Base-by-base conservation (phyloP, 805 yeast genomes). In the Candida berthetii region DNA sequence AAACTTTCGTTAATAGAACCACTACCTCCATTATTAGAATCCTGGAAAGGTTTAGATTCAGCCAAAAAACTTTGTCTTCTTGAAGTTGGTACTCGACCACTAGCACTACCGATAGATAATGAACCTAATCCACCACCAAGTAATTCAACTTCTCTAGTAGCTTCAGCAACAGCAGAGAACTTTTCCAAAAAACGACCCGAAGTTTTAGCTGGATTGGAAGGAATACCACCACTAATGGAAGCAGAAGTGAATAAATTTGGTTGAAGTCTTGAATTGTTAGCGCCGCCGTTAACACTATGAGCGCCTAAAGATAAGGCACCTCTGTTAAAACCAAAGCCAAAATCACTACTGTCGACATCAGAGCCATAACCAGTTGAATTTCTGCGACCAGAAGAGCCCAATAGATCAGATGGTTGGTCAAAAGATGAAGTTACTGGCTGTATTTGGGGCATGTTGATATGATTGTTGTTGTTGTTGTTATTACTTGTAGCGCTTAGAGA, bases 91-190 rank as follows among this genome's bases (percentile, higher is more conserved):
- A 60, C 55, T 41, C 67, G 60, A n/a, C 57, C 57, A 36, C 59
- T 54, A 45, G 47, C 59, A 16, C 47, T 51, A 22, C 58, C 59
- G 32, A 67, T 50, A 9, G 68, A 58, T 22, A 68, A 41, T 7
- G 67, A 57, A n/a, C 71, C 69, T 41, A 76, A 53, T 11, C 70
- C 72, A 40, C 66, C 65, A 37, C 65, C 64, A 17, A 72, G 54
- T 13, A 71, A 49, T 49, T 80, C 86, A 36, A 80, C 67, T 48
- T 81, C 88, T 51, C 83, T 67, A 0, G 88, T 81, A 37, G 83
- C 82, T 42, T 81, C 86, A 7, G 84, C 82, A 15, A 81, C 82
- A 2, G 78, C 65, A 7, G 82, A 66, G 52, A 81, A 81, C 59
- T 79, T 80, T 47, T 77, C 81, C 46, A 81, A 62, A 52, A 81